Base-by-base conservation (phyloP, 768 basidiomycete genomes). In the Leccinum incarnatum region DNA sequence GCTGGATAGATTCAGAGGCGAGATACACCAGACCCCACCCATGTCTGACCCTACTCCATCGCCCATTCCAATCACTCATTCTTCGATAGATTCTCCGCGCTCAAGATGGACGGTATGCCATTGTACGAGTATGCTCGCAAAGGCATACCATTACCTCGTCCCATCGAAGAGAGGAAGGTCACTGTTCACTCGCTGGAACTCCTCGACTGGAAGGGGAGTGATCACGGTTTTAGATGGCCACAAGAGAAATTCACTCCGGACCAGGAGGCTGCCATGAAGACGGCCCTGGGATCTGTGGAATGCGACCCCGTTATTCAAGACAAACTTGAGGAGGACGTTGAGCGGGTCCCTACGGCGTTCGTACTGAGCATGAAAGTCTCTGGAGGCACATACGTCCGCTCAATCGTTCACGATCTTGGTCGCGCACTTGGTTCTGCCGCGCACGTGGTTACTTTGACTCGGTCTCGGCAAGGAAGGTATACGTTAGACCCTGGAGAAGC, bases 31-130 rank as follows among this genome's bases (percentile, higher is more conserved):
- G 73, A 81, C 86, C 1, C 97, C 97, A 5, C 97, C 97, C 5
- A 90, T 99, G 96, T 96, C 63, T 67, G 77, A 60, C 57, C 53
- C 23, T 42, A 17, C 3, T 34, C 55, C 46, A 47, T 53, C 29
- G 12, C n/a, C 48, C 32, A 21, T 46, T 40, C 53, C 40, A 14
- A 46, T 23, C 54, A 51, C 56, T 60, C 59, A 57, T 54, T 58
- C 47, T 56, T 45, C 51, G 7, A 29, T 69, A 98, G 96, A 69
- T 99, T 95, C 75, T 98, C 97, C 10, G 97, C 97, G 2, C 79
- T 98, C 36, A 98, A 98, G 74, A 98, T 98, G 95, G 95, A 98
- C 64, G 97, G 97, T 1, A 92, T 83, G 72, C 93, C 93, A 0
- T 73, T 98, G 36, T 93, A 98, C 71, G 95, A 98, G 66, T 99